Base-by-base conservation (phyloP, 345 rosid species). In the Populus pruinosa region DNA sequence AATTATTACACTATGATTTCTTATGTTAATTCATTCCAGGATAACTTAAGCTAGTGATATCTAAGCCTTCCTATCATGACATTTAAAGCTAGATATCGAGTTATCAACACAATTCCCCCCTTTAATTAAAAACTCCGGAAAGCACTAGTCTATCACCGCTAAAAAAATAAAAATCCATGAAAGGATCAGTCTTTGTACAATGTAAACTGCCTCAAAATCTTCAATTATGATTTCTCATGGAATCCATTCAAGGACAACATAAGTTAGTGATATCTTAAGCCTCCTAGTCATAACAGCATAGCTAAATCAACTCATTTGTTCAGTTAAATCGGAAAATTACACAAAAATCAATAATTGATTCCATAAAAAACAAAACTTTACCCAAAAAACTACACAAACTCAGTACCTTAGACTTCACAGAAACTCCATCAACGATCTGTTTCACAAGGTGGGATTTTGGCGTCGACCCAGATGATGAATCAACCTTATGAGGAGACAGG, bases 381-480 rank as follows among this genome's bases (percentile, higher is more conserved):
- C 23, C 69, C 69, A 21, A 49, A 35, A 0, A 21, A 43, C 39
- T 17, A 33, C 56, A 56, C 39, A 72, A 64, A 73, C 65, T 68
- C 14, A 31, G 74, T 84, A 95, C 98, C 98, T 91, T 92, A 80
- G 61, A 83, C 66, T 70, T 77, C 77, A 62, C 78, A 77, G 88
- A 81, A n/a, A 53, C 84, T 35, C 73, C 77, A 6, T 3, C 39
- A 9, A 21, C 88, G 80, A 82, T 78, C 87, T 82, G 87, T 70
- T 82, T 65, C 78, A 82, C 67, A 53, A 67, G 61, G 70, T 71
- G 76, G 2, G 85, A 80, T 67, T 73, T 79, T 67, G 88, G 77
- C 33, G 56, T 73, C 75, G 87, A 70, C 77, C 76, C 88, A 70
- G 68, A 67, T 5, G 86, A 38, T 21, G 87, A 77, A 64, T 76